Base-by-base conservation (phyloP, 1,284 basidiomycete genomes). In the Ceratobasidium sp. region DNA sequence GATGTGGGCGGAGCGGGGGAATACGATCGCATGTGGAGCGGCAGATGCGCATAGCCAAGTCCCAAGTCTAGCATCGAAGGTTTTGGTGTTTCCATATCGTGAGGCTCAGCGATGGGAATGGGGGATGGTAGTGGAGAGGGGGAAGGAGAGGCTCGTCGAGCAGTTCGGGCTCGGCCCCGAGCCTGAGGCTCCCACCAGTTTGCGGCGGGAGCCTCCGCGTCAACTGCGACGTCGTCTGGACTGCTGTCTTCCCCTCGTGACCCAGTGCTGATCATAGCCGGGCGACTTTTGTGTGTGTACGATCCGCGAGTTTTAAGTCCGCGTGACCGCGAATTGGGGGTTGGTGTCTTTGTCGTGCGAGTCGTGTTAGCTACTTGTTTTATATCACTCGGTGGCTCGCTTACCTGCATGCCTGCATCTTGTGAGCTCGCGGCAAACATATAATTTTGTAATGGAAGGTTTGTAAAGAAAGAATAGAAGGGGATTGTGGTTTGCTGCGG, bases 111-210 rank as follows among this genome's bases (percentile, higher is more conserved):
- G 24, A 60, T 60, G 44, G 69, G 69, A 19, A 72, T 72, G 22
- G 59, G 59, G 14, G 59, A 29, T 41, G 69, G 69, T 14, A 72
- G 59, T 44, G 59, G 59, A 9, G 59, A 14, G n/a, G 59, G 59
- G 11, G 59, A 29, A 56, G 69, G 56, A 8, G 56, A 59, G 9
- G 69, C 19, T 29, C 56, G 56, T 2, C 56, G 64, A 50, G 50
- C 64, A 50, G 51, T 48, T 2, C 64, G 64, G 9, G 48, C 27
- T 1, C 69, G 56, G 3, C 69, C 66, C 1, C 66, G 66, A 41
- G 36, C 36, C 17, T 66, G 66, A 15, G 45, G 69, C 56, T 72
- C 69, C 69, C 69, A 72, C 56, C 69, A 59, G 69, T 72, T 60
- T 44, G 51, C 57, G 29, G 54, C 54, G 8, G 29, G 54, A 27